Base-by-base conservation (phyloP, 2,329 filamentous ascomycete species). In the Colletotrichum phormii region DNA sequence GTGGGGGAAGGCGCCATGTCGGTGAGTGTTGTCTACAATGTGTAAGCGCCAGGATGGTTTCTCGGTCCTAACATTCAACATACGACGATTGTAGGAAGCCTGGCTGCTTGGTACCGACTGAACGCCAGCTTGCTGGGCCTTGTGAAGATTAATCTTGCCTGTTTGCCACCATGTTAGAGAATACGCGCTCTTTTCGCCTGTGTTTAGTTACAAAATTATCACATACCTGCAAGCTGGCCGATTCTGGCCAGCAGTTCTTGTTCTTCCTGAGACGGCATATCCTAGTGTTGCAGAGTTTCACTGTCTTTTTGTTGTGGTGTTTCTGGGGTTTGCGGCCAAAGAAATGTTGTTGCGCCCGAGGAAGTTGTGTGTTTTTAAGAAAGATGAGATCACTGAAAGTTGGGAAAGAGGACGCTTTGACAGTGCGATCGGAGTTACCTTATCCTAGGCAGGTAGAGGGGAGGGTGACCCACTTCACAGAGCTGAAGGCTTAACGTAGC, bases 101-200 rank as follows among this genome's bases (percentile, higher is more conserved):
- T 79, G 78, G 46, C 77, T 78, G 53, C 73, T 75, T 58, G 77
- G 66, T n/a, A 77, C 64, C 22, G 82, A 74, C n/a, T 76, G 79
- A 49, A 82, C 71, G 53, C 84, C 85, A 42, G 85, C 80, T 75
- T 89, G 87, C 75, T 92, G 89, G 75, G 89, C 93, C 81, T 94
- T 95, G 84, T 94, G 92, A 64, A 91, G 90, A 80, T 95, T 95
- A 80, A 97, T 96, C 82, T 94, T 92, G 76, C 93, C 93, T 95
- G 75, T 11, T 68, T 54, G 67, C 67, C 71, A 72, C 61, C 62
- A 46, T 11, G 35, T 70, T 61, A 65, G 64, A 65, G 64, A 60
- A 26, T 37, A 5, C 8, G 42, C 46, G 24, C 53, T 11, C 7
- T 18, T 31, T 61, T 62, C 65, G 58, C 79, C 82, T 57, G n/a